A percentile compares a stretch with the other conserved stretches of the same genome.
These are phyloP conservation scores for Labyrinthula sp. DNA, from an alignment of 352 stramenopile genomes.

Conservation along the genomic window DNA sequence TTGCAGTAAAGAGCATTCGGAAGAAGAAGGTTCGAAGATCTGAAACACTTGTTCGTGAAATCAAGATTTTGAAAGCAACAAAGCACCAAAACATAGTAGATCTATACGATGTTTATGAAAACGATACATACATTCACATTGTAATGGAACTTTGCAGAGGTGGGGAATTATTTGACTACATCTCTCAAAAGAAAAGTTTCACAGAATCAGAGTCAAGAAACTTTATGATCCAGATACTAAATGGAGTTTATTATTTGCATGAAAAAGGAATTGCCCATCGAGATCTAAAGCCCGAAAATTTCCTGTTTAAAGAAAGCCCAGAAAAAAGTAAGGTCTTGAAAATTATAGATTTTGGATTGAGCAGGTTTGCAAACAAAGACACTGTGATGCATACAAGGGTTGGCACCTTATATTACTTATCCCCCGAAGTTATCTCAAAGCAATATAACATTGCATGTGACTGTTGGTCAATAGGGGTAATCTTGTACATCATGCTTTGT, in stretches of 20 bases:
- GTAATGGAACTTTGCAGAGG: conserved; percentile 90
- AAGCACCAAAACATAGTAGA: conserved; percentile 92
- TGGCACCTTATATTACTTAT: conserved; percentile 60
- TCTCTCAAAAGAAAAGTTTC: conserved; percentile 50
- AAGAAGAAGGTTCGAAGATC: conserved; percentile 62
- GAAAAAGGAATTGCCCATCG: conserved; percentile 84
- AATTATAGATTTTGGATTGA: conserved; percentile 95
- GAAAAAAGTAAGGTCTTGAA: conserved; percentile 75
- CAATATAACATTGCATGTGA: conserved; percentile 69
- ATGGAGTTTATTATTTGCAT: conserved; percentile 87
- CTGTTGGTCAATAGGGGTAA: conserved; percentile 63
- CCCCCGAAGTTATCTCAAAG: conserved; percentile 54
- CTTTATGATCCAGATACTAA: conserved; percentile 64
- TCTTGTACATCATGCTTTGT: conserved; percentile 67
- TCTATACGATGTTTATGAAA: conserved; percentile 86
- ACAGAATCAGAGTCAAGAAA: conserved; percentile 80
- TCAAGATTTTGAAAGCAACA: conserved; percentile 33
- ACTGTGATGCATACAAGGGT: conserved; percentile 76
- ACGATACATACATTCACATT: conserved; percentile 81
- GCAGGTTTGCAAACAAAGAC: conserved; percentile 53
- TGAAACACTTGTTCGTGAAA: conserved; percentile 32
- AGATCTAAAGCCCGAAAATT: conserved; percentile 92
- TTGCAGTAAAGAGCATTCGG: conserved; percentile 95
- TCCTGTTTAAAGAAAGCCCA: conserved; percentile 68
- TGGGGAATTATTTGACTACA: conserved; percentile 79